Evolutionary conservation across 768 basidiomycete genomes (phyloP).

Genomic region (Auriscalpium orientale): DNA sequence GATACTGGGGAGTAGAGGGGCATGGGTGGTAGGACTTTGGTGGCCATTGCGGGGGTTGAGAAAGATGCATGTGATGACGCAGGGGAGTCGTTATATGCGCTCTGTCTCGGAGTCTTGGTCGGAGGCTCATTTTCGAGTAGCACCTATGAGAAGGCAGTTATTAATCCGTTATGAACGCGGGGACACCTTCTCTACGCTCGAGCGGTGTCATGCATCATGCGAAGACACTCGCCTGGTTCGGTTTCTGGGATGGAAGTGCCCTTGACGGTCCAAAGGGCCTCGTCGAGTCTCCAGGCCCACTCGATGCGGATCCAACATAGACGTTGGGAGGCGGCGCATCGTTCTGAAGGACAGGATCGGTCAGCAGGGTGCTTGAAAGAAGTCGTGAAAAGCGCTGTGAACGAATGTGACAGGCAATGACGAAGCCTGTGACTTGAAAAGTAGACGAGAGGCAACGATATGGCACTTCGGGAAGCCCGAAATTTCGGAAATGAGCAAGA

Average conservation of each 20-base stretch:
- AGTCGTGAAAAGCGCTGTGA: neutral
- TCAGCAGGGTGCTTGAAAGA: neutral
- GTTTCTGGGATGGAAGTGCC: neutral
- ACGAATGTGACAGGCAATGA: neutral
- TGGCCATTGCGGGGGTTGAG: neutral
- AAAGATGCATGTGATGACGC: neutral
- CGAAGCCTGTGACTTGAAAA: neutral
- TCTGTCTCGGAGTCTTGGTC: neutral
- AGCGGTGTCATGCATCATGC: neutral
- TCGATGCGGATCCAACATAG: neutral
- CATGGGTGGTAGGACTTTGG: neutral
- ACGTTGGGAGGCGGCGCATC: neutral
- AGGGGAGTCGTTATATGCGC: neutral
- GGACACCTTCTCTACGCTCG: neutral
- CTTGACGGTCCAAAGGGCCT: neutral
- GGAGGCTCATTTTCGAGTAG: neutral
- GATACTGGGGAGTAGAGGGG: neutral
- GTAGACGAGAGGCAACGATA: no score
- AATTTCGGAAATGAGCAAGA: neutral
- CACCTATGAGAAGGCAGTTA: neutral
- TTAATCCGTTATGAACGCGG: neutral
- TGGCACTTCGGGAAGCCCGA: neutral
- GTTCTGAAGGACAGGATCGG: neutral
- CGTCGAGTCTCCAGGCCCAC: neutral
- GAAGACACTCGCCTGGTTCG: neutral